Evolutionary conservation across 495 filamentous ascomycete genomes (phyloP).

Genomic region (Penicillium atrosanguineum): DNA sequence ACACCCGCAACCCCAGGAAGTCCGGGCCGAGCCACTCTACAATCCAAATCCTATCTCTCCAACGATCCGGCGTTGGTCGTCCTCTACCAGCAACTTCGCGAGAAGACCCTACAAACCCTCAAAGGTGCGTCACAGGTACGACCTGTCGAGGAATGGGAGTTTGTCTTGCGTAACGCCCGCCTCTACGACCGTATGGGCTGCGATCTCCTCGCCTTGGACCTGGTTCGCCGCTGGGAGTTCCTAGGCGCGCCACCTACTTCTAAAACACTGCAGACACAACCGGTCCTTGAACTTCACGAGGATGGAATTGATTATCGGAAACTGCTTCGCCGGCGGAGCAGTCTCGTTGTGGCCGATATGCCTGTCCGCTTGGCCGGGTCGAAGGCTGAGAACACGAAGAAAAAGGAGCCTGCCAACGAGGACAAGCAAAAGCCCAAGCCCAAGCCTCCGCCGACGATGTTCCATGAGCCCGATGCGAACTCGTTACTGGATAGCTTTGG

Average conservation of each 20-base stretch:
- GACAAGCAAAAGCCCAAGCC: constrained; percentile 34
- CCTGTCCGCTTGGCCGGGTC: constrained; percentile 36
- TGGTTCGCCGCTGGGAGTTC: constrained; percentile 86
- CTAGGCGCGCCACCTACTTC: constrained; percentile 44
- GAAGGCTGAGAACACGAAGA: constrained; percentile 23
- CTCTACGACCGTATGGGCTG: constrained; percentile 95
- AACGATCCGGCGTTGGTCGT: constrained; percentile 88
- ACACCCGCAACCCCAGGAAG: constrained; percentile 46
- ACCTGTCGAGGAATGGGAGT: constrained; percentile 78
- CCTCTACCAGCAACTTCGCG: constrained; percentile 82
- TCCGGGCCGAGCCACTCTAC: constrained; percentile 48
- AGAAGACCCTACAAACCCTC: constrained; percentile 81
- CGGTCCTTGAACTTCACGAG: constrained; percentile 31
- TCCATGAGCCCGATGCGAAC: constrained; percentile 87
- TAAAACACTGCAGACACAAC: constrained; percentile 18
- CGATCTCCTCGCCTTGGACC: constrained; percentile 83
- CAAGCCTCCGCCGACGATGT: constrained; percentile 72
- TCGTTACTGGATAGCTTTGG: constrained; percentile 79
- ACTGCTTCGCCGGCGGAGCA: constrained; percentile 68
- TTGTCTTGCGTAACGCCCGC: constrained; percentile 83
- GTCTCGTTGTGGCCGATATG: constrained; percentile 78
- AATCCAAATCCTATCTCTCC: constrained; percentile 75
- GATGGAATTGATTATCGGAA: constrained; percentile 59
- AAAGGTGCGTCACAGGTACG: constrained; percentile 81
- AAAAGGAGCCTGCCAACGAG: constrained; percentile 11